A percentile compares a stretch with the other conserved stretches of the same genome.
These are phyloP conservation scores for Syzygium aromaticum DNA, from an alignment of 345 rosid species.

Conservation along the genomic window DNA sequence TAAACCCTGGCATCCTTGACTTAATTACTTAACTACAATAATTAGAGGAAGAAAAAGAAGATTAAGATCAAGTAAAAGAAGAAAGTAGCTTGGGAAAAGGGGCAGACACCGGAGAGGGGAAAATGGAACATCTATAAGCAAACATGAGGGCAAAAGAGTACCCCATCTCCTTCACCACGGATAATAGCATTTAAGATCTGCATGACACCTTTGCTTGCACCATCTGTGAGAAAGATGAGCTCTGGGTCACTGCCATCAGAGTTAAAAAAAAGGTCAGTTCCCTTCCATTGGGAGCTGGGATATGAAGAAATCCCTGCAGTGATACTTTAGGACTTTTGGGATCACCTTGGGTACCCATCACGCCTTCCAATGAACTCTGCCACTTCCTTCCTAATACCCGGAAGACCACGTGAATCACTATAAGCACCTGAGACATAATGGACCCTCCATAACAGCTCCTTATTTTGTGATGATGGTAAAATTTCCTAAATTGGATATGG, in stretches of 20 bases:
- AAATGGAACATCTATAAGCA: not conserved
- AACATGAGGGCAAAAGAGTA: constrained; percentile 19
- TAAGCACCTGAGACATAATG: constrained; percentile 62
- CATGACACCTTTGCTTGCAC: constrained; percentile 99
- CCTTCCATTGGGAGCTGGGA: not conserved
- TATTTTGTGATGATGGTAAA: not conserved
- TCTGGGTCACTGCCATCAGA: constrained; percentile 73
- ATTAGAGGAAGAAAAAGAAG: not conserved
- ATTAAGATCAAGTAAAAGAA: not conserved
- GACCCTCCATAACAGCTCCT: not conserved
- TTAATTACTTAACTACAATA: not conserved
- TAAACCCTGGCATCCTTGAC: not conserved
- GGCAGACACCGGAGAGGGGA: not conserved
- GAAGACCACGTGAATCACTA: constrained; percentile 93
- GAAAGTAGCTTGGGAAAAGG: not conserved
- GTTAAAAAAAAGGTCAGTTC: not conserved
- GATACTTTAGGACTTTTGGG: not conserved
- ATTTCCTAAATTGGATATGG: not conserved
- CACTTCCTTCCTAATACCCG: constrained; percentile 87
- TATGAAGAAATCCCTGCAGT: not conserved
- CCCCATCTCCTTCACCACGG: constrained; percentile 88
- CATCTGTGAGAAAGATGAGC: constrained; percentile 92
- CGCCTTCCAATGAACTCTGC: constrained; percentile 89
- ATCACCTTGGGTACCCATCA: constrained; percentile 95
- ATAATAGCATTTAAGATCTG: constrained; percentile 83